Percentiles rank a stretch among this genome's conserved stretches.
These are phyloP conservation scores for Phaeosphaeriaceae sp. DNA, from an alignment of 2,329 filamentous ascomycete genomes.

Conservation along the genomic window DNA sequence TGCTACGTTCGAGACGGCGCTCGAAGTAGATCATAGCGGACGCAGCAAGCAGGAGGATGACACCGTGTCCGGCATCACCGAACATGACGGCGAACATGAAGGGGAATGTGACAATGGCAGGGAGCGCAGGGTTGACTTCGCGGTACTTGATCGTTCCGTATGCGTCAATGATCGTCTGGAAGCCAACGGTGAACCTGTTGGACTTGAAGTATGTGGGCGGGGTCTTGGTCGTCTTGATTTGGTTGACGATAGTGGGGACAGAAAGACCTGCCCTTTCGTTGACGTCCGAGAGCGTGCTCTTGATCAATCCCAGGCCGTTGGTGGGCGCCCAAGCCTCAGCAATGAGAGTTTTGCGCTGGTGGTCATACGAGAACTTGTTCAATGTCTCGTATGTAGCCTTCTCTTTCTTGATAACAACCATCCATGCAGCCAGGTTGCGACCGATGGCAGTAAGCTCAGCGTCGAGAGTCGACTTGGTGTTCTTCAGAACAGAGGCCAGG, in stretches of 20 bases:
- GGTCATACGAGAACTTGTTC: slow-evolving; percentile 96
- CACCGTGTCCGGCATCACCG: slow-evolving; percentile 92
- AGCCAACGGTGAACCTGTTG: slow-evolving; percentile 97
- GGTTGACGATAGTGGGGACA: slow-evolving; percentile 98
- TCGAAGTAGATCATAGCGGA: slow-evolving; percentile 97
- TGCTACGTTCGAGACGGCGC: slow-evolving; percentile 79
- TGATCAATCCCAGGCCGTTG: slow-evolving; percentile 86
- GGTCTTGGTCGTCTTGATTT: slow-evolving; percentile 95
- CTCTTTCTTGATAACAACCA: slow-evolving; percentile 97
- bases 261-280: slow-evolving; percentile 94
- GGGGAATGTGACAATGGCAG: slow-evolving; percentile 97
- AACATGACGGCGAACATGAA: slow-evolving; percentile 99
- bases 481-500: slow-evolving; percentile 88
- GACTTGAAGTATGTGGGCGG: slow-evolving; percentile 97
- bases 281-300: slow-evolving; percentile 93
- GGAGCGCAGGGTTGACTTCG: slow-evolving; percentile 94
- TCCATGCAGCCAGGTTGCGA: slow-evolving; percentile 91
- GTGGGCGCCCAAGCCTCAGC: slow-evolving; percentile 98
- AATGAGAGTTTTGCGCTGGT: slow-evolving; percentile 92
- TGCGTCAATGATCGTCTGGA: slow-evolving; percentile 98
- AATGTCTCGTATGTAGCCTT: slow-evolving; percentile 96
- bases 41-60: slow-evolving; percentile 85
- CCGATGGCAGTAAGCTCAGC: slow-evolving; percentile 94
- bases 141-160: slow-evolving; percentile 98
- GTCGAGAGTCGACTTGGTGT: slow-evolving; percentile 93